These are phyloP conservation scores for Citrus medica DNA, from an alignment of 345 rosid genomes.

Conservation along the genomic window DNA sequence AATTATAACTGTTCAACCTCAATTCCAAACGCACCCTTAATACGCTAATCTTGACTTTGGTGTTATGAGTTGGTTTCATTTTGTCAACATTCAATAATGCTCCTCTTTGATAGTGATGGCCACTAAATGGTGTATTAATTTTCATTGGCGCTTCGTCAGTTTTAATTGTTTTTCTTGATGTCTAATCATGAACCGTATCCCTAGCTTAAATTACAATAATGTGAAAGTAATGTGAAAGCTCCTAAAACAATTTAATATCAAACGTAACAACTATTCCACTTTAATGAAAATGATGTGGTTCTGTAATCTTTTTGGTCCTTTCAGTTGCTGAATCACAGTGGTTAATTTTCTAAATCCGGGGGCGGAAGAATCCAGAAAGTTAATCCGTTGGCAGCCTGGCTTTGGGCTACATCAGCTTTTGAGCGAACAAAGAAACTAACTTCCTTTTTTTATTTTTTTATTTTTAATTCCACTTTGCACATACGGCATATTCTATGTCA, in stretches of 20 bases:
- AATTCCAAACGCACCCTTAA: too few species aligned
- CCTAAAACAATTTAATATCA: background rate
- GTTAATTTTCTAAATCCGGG: background rate
- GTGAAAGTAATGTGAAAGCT: conserved; percentile 1
- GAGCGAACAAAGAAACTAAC: background rate
- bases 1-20: too few species aligned
- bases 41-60: background rate
- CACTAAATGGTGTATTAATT: background rate
- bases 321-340: background rate
- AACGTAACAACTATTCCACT: background rate
- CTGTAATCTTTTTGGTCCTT: background rate
- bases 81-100: background rate
- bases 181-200: background rate
- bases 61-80: conserved; percentile 1
- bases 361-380: background rate
- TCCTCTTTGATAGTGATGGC: conserved; percentile 3
- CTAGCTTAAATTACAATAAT: conserved; percentile 4
- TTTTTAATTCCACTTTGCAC: too few species aligned
- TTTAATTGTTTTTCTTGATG: background rate
- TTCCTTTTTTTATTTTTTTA: background rate
- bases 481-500: too few species aligned
- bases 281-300: background rate
- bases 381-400: background rate
- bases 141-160: background rate
- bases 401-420: background rate